phyloP scores from a whole-genome alignment of 1,284 basidiomycete genomes.

The Papiliotrema terrestris region DNA sequence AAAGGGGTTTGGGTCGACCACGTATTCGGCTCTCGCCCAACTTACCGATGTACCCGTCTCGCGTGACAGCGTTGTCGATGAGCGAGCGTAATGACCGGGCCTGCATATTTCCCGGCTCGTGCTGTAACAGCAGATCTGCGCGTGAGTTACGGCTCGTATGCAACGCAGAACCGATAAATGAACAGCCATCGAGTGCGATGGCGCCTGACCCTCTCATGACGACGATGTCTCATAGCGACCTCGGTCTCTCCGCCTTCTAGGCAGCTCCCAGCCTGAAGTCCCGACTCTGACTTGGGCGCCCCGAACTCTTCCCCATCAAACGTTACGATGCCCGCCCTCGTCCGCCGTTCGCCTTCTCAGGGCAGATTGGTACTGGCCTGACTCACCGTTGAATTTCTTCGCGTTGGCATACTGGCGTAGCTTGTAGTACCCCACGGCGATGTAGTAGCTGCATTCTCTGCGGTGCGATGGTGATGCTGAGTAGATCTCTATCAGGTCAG shows the following conservation, averaged over 20 bases:
- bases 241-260: too few relatives aligned
- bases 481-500: conserved; percentile 72
- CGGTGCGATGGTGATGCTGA: conserved; percentile 79
- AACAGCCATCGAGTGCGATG: too few relatives aligned
- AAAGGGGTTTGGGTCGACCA: too few relatives aligned
- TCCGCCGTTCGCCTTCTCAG: too few relatives aligned
- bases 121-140: conserved; percentile 78
- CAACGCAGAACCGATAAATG: too few relatives aligned
- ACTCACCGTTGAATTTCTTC: conserved; percentile 83
- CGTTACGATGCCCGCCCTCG: too few relatives aligned
- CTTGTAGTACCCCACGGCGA: conserved; percentile 95
- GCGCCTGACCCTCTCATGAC: too few relatives aligned
- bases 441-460: conserved; percentile 95
- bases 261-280: too few relatives aligned
- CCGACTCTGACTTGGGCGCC: too few relatives aligned
- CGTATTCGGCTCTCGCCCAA: conserved; percentile 31
- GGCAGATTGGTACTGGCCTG: too few relatives aligned
- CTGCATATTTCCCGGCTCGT: conserved; percentile 92
- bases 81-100: conserved; percentile 78
- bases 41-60: conserved; percentile 58
- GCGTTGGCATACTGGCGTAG: conserved; percentile 94
- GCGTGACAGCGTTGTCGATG: conserved; percentile 82
- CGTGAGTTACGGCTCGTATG: background rate
- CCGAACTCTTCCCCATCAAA: too few relatives aligned
- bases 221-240: too few relatives aligned